These are phyloP conservation scores for Turritis glabra DNA, from an alignment of 345 rosid species.

Conservation along the genomic window DNA sequence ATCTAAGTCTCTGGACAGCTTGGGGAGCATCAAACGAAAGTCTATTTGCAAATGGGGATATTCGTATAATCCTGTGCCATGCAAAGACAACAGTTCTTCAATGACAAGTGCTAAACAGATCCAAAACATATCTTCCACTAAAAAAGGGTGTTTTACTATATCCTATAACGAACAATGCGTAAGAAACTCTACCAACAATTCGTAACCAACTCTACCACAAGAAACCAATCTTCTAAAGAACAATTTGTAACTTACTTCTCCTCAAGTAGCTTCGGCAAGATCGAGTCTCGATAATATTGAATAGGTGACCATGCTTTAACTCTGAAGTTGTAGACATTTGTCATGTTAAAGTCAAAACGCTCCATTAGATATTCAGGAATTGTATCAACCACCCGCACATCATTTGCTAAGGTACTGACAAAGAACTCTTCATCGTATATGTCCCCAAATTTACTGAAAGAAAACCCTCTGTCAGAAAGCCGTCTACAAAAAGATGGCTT, in stretches of 20 bases:
- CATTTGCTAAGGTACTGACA: constrained; percentile 66
- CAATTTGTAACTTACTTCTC: constrained; percentile 72
- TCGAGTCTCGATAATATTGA: constrained; percentile 76
- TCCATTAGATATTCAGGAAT: constrained; percentile 95
- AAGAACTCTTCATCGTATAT: constrained; percentile 92
- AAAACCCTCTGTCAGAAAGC: constrained; percentile 29
- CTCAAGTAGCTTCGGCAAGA: constrained; percentile 88
- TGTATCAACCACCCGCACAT: constrained; percentile 75
- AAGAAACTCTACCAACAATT: not conserved
- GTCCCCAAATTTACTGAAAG: constrained; percentile 75
- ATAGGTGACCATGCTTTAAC: constrained; percentile 97
- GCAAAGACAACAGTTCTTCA: constrained; percentile 23
- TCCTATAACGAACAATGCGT: not conserved
- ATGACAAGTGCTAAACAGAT: constrained; percentile 15
- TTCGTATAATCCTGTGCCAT: constrained; percentile 81
- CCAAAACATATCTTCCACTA: constrained; percentile 6
- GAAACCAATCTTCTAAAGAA: constrained; percentile 1
- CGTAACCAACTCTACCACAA: constrained; percentile 2
- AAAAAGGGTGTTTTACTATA: not conserved
- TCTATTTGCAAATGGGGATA: constrained; percentile 98
- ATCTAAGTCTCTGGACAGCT: constrained; percentile 86
- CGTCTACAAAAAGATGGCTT: constrained; percentile 6
- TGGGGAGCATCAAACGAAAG: constrained; percentile 96
- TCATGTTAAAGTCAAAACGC: constrained; percentile 86
- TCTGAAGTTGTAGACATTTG: constrained; percentile 94